Evolutionary conservation across 2,329 filamentous ascomycete genomes (phyloP), one percentile per base, ranked within the genome.

Genomic region (Pseudogymnoascus sp.): DNA sequence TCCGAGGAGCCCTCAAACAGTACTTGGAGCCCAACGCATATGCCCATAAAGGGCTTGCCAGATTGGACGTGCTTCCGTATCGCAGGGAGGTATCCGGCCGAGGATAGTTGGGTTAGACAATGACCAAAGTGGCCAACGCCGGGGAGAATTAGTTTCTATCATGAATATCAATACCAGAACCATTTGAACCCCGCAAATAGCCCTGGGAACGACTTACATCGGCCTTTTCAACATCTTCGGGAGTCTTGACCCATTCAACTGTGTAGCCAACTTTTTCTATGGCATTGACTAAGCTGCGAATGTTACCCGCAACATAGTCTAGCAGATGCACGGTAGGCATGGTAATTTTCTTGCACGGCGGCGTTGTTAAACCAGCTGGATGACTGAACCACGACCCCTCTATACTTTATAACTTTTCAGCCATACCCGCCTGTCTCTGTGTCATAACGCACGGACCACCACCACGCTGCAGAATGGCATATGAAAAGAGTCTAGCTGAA

Each of bases 101-200:
- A 82, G 13, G 87, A 80, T 68, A 99, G 86, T 72, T 96, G 92
- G 29, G 85, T 86, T 66, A 97, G 80, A 75, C 94, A 99, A 80
- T 99, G 92, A 64, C 94, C 94, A 71, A 97, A 99, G 80, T 99
- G 93, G 69, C 94, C 94, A 65, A 99, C 94, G 64, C 94, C 94
- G 4, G 94, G 94, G 27, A 99, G 84, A 67, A 99, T 97, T 70
- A 99, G 85, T 83, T 87, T 95, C 88, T 96, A 74, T 62, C 15
- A 36, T 18, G 36, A 58, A 61, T 52, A 64, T 42, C 45, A n/a
- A 58, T 52, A 62, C n/a, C 13, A 29, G 6, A 13, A 29, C 10
- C 40, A 48, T 62, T 60, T 60, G 36, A 60, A 59, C 8, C 39
- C 12, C 55, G 58, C 39, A 60, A n/a, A 33, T 55, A 18, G 48